Evolutionary conservation across 2,329 filamentous ascomycete genomes (phyloP).

Genomic region (Endothia cerciana): DNA sequence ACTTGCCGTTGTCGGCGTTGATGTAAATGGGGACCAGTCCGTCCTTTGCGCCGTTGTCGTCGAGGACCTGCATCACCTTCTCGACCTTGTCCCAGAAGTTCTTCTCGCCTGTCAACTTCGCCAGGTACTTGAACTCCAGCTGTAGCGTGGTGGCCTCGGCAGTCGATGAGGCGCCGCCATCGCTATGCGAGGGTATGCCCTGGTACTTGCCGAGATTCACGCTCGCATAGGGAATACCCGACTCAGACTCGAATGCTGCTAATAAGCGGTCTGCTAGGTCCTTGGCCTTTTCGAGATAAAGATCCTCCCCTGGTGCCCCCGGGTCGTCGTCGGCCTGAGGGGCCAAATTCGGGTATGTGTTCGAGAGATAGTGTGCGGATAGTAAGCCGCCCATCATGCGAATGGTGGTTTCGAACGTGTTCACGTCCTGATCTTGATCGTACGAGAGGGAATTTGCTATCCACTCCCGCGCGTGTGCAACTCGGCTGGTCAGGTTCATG

Average conservation of each 20-base stretch:
- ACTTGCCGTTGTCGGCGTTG: slow-evolving; percentile 75
- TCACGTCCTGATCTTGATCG: slow-evolving; percentile 93
- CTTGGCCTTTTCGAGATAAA: slow-evolving; percentile 94
- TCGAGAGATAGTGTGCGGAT: slow-evolving; percentile 94
- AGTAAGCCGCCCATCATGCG: slow-evolving; percentile 94
- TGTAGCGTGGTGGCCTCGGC: slow-evolving; percentile 92
- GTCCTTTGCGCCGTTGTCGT: slow-evolving; percentile 77
- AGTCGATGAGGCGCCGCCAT: slow-evolving; percentile 87
- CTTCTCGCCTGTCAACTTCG: slow-evolving; percentile 90
- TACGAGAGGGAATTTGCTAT: slow-evolving; percentile 79
- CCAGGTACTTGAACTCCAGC: slow-evolving; percentile 95
- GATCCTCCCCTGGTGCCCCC: slow-evolving; percentile 77
- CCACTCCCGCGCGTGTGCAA: slow-evolving; percentile 88
- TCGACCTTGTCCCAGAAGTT: slow-evolving; percentile 92
- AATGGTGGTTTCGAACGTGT: slow-evolving; percentile 97
- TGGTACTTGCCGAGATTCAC: slow-evolving; percentile 80
- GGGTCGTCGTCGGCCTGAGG: slow-evolving; percentile 72
- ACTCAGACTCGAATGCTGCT: slow-evolving; percentile 83
- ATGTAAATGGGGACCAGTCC: slow-evolving; percentile 93
- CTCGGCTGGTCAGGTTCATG: slow-evolving; percentile 91
- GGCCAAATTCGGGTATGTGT: slow-evolving; percentile 77
- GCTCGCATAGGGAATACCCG: slow-evolving; percentile 88
- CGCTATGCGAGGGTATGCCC: slow-evolving; percentile 80
- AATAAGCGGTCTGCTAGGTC: slow-evolving; percentile 88
- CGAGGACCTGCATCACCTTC: slow-evolving; percentile 88